A percentile compares a stretch with the other conserved stretches of the same genome.
Evolutionary conservation across 139 green algal genomes (phyloP).

Genomic region (Chlamydomonas schloesseri): DNA sequence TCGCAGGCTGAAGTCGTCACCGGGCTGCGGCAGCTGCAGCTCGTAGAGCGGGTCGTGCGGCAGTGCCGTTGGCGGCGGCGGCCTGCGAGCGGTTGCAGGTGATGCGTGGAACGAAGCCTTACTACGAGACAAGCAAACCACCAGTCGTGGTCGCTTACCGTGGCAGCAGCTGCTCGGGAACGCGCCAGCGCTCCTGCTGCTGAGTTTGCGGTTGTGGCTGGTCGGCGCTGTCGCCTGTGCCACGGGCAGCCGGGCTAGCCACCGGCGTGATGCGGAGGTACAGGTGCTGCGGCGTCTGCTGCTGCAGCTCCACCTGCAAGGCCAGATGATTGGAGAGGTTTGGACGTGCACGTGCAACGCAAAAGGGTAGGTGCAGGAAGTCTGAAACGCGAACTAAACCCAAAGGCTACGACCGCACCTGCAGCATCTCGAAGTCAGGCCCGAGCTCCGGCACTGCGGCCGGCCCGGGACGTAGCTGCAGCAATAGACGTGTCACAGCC

Average conservation of each 20-base stretch:
- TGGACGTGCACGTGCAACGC: too few relatives aligned
- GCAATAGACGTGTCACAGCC: neutral
- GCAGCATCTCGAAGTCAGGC: neutral
- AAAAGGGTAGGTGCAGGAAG: too few relatives aligned
- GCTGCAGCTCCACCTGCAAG: neutral
- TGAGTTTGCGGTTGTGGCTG: too few relatives aligned
- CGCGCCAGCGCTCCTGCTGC: neutral
- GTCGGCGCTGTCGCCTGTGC: too few relatives aligned
- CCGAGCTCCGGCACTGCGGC: neutral
- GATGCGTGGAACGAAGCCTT: too few relatives aligned
- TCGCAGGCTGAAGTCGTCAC: constrained; percentile 5
- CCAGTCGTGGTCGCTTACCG: too few relatives aligned
- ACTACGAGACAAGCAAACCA: too few relatives aligned
- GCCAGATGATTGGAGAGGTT: too few relatives aligned
- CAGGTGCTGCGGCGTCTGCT: neutral
- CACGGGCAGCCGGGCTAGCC: neutral
- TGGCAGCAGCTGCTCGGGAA: constrained; percentile 29
- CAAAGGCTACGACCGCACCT: too few relatives aligned
- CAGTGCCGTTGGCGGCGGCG: neutral
- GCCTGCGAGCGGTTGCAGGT: neutral
- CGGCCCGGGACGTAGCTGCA: constrained; percentile 5
- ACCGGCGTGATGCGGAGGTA: too few relatives aligned
- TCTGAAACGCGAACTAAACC: too few relatives aligned
- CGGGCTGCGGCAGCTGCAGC: neutral
- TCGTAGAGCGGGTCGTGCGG: neutral